Evolutionary conservation across 2,329 filamentous ascomycete genomes (phyloP), one percentile per base, ranked within the genome.

Genomic region (Talaromyces rugulosus): DNA sequence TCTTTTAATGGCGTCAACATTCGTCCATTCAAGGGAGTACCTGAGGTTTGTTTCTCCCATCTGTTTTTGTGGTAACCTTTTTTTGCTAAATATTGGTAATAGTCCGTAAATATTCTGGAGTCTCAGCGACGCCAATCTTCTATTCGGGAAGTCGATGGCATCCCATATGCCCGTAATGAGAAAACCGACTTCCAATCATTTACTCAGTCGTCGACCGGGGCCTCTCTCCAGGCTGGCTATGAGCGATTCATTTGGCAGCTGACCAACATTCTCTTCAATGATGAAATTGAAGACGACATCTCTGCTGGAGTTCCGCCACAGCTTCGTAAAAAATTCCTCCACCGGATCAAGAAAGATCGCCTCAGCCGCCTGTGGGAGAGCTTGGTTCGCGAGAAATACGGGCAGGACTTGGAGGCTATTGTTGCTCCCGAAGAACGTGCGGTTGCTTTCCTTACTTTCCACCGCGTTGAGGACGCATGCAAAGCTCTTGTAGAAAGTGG

Each of bases 211-310:
- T 69, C 72, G 54, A 64, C 68, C 51, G 66, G 65, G 59, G 60
- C 74, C 62, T 66, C 70, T 31, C 42, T 67, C 62, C 63, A 72
- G 31, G 65, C 69, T 30, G 72, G 77, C 62, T 65, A 71, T 31
- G 77, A 80, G 65, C 69, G 70, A n/a, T 66, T 76, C 28, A 87
- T 95, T 0, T 99, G 96, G 95, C 85, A 91, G 64, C 81, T 99
- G 40, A 89, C 91, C 1, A 90, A 90, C 62, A 88, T 97, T 42
- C 83, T 99, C 3, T 99, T 96, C 70, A 92, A 96, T 66, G 81
- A 87, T n/a, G 74, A 79, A 9, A 76, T 80, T 23, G 74, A 81
- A 36, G 77, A 80, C 57, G 76, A 80, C 59, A 78, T 80, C 36
- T 80, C 77, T 11, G 71, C 70, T 3, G 74, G 74, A 40, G 73